Percentiles rank a stretch among this genome's conserved stretches.
Evolutionary conservation across 2,329 filamentous ascomycete genomes (phyloP).

Genomic region (Epichloe baconii): DNA sequence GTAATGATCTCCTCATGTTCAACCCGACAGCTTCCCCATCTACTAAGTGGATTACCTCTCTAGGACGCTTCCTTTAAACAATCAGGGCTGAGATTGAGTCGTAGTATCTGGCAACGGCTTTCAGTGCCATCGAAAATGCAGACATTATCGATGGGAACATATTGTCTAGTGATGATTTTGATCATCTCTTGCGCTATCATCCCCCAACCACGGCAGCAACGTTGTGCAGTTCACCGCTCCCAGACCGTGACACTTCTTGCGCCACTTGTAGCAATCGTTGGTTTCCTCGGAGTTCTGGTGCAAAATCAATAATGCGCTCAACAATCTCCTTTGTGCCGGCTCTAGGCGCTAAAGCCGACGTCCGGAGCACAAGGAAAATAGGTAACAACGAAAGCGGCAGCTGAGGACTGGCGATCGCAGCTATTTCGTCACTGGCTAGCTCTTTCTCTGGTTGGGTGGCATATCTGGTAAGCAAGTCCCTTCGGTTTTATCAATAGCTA

Average conservation of each 20-base stretch:
- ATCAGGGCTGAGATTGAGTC: conserved; percentile 19
- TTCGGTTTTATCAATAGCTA: neutral
- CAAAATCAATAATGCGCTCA: conserved; percentile 26
- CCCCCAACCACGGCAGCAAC: conserved; percentile 72
- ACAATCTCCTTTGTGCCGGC: conserved; percentile 42
- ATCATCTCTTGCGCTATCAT: conserved; percentile 96
- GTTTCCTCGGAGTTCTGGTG: conserved; percentile 34
- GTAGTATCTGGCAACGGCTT: conserved; percentile 46
- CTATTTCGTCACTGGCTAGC: conserved; percentile 39
- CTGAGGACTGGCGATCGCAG: conserved; percentile 30
- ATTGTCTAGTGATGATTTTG: conserved; percentile 69
- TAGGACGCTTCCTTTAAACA: neutral
- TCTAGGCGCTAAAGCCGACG: conserved; percentile 32
- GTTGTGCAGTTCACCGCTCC: conserved; percentile 82
- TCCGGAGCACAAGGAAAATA: conserved; percentile 54
- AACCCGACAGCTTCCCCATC: too few species aligned
- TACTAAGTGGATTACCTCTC: too few species aligned
- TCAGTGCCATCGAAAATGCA: conserved; percentile 58
- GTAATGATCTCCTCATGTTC: too few species aligned
- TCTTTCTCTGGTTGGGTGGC: conserved; percentile 32
- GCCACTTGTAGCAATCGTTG: conserved; percentile 40
- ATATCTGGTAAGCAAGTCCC: neutral
- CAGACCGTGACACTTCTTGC: conserved; percentile 60
- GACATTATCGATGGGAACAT: conserved; percentile 57
- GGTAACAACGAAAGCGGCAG: conserved; percentile 49